Conservation (phyloP, 192 early-diverging fungal genomes). For the Obelidium mucronatum region DNA sequence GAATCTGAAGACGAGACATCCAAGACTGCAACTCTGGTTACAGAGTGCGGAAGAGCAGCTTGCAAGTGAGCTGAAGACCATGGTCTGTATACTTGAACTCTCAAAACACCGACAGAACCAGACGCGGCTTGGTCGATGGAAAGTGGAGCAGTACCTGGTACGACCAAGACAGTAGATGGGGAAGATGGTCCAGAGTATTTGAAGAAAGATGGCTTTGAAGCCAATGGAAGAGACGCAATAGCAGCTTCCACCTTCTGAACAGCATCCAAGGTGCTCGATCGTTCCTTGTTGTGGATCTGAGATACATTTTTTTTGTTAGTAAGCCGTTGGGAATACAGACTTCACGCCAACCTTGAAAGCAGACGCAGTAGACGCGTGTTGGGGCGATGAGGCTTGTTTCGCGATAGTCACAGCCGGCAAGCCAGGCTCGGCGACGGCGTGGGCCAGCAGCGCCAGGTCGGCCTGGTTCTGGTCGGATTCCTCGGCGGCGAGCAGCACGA, state of each 20-base stretch:
- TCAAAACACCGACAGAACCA: conserved; percentile 68
- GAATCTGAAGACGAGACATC: conserved; percentile 71
- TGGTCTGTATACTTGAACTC: conserved; percentile 81
- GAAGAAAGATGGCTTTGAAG: conserved; percentile 66
- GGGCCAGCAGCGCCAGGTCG: conserved; percentile 79
- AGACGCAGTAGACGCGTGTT: background rate
- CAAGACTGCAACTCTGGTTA: conserved; percentile 74
- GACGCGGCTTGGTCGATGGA: conserved; percentile 51
- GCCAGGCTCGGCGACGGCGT: conserved; percentile 62
- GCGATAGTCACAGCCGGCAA: conserved; percentile 11
- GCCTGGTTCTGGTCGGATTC: conserved; percentile 81
- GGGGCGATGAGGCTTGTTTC: background rate
- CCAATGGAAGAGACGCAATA: conserved; percentile 35
- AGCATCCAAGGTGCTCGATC: background rate
- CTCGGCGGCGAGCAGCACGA: conserved; percentile 76
- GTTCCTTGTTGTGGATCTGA: background rate
- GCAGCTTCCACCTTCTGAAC: conserved; percentile 63
- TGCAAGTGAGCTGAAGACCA: conserved; percentile 81
- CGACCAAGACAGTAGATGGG: conserved; percentile 79
- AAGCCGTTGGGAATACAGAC: background rate
- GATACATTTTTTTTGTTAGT: conserved; percentile 43
- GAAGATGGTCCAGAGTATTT: conserved; percentile 77
- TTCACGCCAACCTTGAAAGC: background rate
- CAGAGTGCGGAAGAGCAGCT: conserved; percentile 63
- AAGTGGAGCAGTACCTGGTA: conserved; percentile 70